Percentiles rank a stretch among this genome's conserved stretches.
Evolutionary conservation across 768 basidiomycete genomes (phyloP).

Genomic region (Boletus speciosus): DNA sequence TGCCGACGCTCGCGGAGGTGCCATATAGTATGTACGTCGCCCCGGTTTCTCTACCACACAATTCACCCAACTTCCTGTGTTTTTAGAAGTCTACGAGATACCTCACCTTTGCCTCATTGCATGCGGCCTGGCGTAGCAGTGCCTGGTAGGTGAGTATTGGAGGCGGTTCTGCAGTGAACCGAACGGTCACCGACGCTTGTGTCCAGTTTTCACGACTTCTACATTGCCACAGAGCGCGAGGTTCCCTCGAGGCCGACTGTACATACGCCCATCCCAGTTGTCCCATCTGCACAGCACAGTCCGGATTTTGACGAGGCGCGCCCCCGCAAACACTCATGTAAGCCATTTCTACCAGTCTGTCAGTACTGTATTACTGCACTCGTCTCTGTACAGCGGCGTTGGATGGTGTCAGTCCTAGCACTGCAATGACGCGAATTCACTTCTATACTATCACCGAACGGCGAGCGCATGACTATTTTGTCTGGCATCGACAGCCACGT

Average conservation of each 20-base stretch:
- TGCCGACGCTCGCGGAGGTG: background rate
- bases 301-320: background rate
- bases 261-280: background rate
- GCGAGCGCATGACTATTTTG: slow-evolving; percentile 6
- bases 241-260: slow-evolving; percentile 26
- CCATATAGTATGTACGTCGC: background rate
- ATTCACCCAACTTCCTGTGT: background rate
- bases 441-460: slow-evolving; percentile 14
- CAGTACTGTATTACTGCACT: background rate
- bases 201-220: background rate
- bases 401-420: slow-evolving; percentile 10
- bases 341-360: background rate
- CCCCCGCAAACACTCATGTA: slow-evolving; percentile 4
- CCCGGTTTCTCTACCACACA: background rate
- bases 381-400: slow-evolving; percentile 10
- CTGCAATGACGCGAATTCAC: slow-evolving; percentile 20
- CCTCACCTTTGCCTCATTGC: slow-evolving; percentile 26
- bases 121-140: slow-evolving; percentile 4
- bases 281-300: background rate
- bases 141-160: slow-evolving; percentile 5
- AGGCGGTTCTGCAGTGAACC: slow-evolving; percentile 12
- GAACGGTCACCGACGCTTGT: slow-evolving; percentile 5
- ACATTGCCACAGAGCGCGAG: slow-evolving; percentile 26
- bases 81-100: slow-evolving; percentile 5
- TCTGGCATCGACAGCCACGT: slow-evolving; percentile 21